These are phyloP conservation scores for Aspergillus sp. DNA, from an alignment of 2,329 filamentous ascomycete genomes.

Conservation along the genomic window DNA sequence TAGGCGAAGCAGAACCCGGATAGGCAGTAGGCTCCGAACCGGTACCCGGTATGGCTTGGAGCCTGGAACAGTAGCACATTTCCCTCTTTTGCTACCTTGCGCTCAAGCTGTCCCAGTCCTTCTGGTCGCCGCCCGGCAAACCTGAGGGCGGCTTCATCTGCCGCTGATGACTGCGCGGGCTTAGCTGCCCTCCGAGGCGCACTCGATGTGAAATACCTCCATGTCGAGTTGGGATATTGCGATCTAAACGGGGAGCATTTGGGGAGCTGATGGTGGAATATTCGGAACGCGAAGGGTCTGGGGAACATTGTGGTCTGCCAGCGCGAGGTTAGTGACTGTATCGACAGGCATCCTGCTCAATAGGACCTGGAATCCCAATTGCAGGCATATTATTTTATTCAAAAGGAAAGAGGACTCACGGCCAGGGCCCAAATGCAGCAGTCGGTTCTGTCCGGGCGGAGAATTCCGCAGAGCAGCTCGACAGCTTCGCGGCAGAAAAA, in stretches of 20 bases:
- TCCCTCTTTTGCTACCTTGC: slow-evolving; percentile 46
- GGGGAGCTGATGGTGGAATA: slow-evolving; percentile 18
- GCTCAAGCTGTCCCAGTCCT: slow-evolving; percentile 42
- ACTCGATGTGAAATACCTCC: slow-evolving; percentile 23
- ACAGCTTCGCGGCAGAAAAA: slow-evolving; percentile 28
- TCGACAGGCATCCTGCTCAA: neutral
- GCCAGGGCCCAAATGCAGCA: neutral
- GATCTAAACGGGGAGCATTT: slow-evolving; percentile 8
- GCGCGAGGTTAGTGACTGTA: slow-evolving; percentile 2
- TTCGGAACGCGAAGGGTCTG: slow-evolving; percentile 17
- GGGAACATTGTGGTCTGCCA: slow-evolving; percentile 20
- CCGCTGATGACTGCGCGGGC: slow-evolving; percentile 5
- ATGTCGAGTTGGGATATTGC: slow-evolving; percentile 10
- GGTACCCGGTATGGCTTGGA: slow-evolving; percentile 55
- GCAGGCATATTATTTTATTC: too few relatives aligned
- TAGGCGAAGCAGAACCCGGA: slow-evolving; percentile 46
- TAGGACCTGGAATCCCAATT: neutral
- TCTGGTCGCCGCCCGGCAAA: slow-evolving; percentile 22
- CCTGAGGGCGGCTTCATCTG: slow-evolving; percentile 14
- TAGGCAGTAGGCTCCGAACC: slow-evolving; percentile 50
- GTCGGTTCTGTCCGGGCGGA: neutral
- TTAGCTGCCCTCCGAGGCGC: slow-evolving; percentile 14
- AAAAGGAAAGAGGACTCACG: neutral
- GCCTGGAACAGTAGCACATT: slow-evolving; percentile 55
- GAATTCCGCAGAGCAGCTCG: neutral